Percentiles rank a stretch among this genome's conserved stretches.
These are phyloP conservation scores for Coemansia sp. DNA, from an alignment of 192 early-diverging fungal genomes.

Conservation along the genomic window DNA sequence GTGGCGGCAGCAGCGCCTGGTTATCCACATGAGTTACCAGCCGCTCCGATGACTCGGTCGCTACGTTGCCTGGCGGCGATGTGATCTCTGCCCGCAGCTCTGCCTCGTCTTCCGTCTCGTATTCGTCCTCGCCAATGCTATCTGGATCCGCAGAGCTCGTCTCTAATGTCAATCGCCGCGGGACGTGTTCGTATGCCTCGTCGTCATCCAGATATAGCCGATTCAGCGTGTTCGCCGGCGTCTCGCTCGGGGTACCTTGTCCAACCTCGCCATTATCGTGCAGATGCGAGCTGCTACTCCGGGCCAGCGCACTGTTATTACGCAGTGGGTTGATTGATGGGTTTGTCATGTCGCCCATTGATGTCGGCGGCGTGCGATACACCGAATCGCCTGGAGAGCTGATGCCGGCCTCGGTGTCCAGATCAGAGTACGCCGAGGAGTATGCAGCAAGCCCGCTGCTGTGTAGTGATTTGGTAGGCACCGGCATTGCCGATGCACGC, in stretches of 20 bases:
- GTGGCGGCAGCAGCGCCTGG: conserved; percentile 65
- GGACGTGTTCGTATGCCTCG: conserved; percentile 42
- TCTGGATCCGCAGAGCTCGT: conserved; percentile 47
- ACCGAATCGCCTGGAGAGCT: conserved; percentile 50
- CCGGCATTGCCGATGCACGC: conserved; percentile 11
- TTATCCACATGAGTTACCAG: conserved; percentile 40
- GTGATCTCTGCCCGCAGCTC: conserved; percentile 51
- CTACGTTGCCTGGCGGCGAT: conserved; percentile 50
- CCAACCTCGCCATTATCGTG: not conserved
- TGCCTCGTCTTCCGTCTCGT: conserved; percentile 42
- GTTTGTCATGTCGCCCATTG: conserved; percentile 35
- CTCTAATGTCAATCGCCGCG: conserved; percentile 42
- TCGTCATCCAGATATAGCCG: conserved; percentile 49
- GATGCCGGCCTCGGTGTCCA: conserved; percentile 49
- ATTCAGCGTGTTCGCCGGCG: conserved; percentile 41
- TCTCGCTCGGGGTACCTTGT: conserved; percentile 32
- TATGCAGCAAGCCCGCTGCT: conserved; percentile 35
- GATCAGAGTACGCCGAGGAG: conserved; percentile 37
- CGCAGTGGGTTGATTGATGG: conserved; percentile 12
- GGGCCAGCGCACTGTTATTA: conserved; percentile 9
- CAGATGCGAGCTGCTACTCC: conserved; percentile 6
- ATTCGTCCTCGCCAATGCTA: conserved; percentile 40
- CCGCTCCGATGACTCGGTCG: conserved; percentile 47
- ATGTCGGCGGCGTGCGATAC: conserved; percentile 53
- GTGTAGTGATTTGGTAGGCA: conserved; percentile 1